These are phyloP conservation scores for Acanthamoeba divionensis DNA, from an alignment of 208 protist species.

Conservation along the genomic window DNA sequence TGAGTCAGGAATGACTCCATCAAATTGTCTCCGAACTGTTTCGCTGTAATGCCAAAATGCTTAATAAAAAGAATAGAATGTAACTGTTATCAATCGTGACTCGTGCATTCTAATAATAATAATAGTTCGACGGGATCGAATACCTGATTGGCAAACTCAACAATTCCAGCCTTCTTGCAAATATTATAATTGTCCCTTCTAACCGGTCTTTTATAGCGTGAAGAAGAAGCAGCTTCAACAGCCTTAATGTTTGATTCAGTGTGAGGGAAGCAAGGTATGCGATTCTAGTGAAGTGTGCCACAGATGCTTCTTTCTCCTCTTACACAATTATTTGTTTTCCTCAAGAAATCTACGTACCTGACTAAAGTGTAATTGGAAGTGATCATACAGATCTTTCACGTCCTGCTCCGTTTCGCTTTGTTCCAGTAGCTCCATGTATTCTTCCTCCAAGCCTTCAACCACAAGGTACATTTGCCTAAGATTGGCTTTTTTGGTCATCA, in stretches of 20 bases:
- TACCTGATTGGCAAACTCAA: constrained; percentile 24
- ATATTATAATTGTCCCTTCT: neutral
- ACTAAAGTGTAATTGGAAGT: constrained; percentile 35
- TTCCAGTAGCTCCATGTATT: neutral
- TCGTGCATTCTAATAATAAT: too few relatives aligned
- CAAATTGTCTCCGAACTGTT: constrained; percentile 17
- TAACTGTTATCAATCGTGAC: too few relatives aligned
- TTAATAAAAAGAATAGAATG: too few relatives aligned
- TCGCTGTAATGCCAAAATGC: constrained; percentile 5
- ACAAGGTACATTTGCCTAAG: neutral
- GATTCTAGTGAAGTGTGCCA: too few relatives aligned
- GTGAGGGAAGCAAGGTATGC: too few relatives aligned
- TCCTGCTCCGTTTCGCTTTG: neutral
- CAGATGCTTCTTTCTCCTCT: too few relatives aligned
- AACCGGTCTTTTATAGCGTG: neutral
- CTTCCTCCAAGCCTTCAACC: neutral
- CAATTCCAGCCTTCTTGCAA: neutral
- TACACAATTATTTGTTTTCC: too few relatives aligned
- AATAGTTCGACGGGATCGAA: too few relatives aligned
- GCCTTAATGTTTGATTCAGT: too few relatives aligned
- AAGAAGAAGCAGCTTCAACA: neutral
- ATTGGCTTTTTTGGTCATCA: neutral
- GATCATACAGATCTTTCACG: constrained; percentile 19
- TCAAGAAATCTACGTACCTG: too few relatives aligned
- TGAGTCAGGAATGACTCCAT: neutral